phyloP scores from a whole-genome alignment of 176 grass and related monocot genomes.

The Paspalum notatum region DNA sequence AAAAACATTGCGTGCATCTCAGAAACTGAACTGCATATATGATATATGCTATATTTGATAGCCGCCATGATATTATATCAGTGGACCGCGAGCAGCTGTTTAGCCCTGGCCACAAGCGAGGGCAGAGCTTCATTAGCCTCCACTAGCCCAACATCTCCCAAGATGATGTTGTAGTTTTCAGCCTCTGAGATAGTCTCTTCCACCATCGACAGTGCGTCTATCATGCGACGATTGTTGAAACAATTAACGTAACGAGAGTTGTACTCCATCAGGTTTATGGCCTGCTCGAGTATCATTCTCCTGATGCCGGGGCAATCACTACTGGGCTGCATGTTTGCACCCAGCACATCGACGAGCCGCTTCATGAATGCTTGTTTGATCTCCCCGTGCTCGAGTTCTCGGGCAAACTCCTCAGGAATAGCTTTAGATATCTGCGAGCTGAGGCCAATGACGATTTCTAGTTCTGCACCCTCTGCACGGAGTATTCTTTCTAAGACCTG shows the following conservation, averaged over 20 bases:
- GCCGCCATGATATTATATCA: no score
- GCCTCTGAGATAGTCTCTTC: not conserved
- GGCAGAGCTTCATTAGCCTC: not conserved
- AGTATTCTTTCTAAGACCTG: conserved; percentile 28
- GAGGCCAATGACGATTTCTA: conserved; percentile 31
- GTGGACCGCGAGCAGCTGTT: not conserved
- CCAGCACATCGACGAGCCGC: not conserved
- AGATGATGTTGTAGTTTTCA: conserved; percentile 29
- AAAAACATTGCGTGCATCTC: no score
- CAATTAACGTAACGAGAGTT: not conserved
- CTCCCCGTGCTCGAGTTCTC: conserved; percentile 5
- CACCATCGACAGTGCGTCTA: not conserved
- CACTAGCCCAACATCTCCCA: conserved; percentile 16
- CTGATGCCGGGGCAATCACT: not conserved
- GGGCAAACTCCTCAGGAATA: not conserved
- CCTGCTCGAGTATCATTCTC: conserved; percentile 18
- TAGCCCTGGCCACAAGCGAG: conserved; percentile 4
- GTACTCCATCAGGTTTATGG: conserved; percentile 22
- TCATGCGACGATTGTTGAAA: not conserved
- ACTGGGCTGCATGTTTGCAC: not conserved
- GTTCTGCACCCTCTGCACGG: not conserved
- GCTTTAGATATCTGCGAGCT: conserved; percentile 7
- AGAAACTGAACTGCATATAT: not conserved
- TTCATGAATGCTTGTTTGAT: conserved; percentile 1
- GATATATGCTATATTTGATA: not conserved